These are phyloP conservation scores for Ephemerocybe angulata DNA, from an alignment of 768 basidiomycete genomes.

Conservation along the genomic window DNA sequence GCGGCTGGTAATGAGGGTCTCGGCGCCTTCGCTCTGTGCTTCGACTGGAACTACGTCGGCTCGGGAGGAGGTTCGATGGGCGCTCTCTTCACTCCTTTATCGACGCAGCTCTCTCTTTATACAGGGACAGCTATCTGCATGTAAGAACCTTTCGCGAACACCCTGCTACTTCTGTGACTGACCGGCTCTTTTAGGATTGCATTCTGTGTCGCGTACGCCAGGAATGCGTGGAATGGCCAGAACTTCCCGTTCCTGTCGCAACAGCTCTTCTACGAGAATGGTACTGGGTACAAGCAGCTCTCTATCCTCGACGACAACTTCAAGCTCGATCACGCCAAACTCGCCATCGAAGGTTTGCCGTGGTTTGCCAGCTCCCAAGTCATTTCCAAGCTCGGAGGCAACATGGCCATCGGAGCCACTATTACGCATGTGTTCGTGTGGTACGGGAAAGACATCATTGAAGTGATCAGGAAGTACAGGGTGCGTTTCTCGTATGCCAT, in stretches of 20 bases:
- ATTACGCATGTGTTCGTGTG: constrained; percentile 50
- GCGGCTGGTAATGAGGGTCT: constrained; percentile 62
- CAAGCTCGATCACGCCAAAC: constrained; percentile 44
- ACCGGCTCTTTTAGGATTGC: constrained; percentile 28
- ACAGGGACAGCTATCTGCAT: constrained; percentile 50
- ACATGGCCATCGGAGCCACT: constrained; percentile 43
- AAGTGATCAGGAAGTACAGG: constrained; percentile 40
- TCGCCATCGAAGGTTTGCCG: constrained; percentile 42
- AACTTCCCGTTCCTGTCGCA: constrained; percentile 60
- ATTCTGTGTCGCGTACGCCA: constrained; percentile 42
- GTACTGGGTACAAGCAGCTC: constrained; percentile 48
- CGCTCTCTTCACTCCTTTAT: constrained; percentile 49
- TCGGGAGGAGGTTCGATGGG: constrained; percentile 43
- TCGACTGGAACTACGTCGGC: constrained; percentile 62
- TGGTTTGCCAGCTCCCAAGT: constrained; percentile 46
- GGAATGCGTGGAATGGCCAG: constrained; percentile 55
- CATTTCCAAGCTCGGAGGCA: constrained; percentile 35
- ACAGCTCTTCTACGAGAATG: constrained; percentile 48
- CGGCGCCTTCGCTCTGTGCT: constrained; percentile 52
- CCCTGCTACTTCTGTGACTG: not conserved
- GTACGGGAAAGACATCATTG: constrained; percentile 48
- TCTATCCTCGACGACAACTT: constrained; percentile 50
- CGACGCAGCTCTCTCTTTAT: constrained; percentile 49
- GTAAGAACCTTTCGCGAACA: constrained; percentile 29
- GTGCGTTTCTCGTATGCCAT: constrained; percentile 16